Conservation (phyloP, 345 rosid genomes). For the Rhodomyrtus tomentosa region DNA sequence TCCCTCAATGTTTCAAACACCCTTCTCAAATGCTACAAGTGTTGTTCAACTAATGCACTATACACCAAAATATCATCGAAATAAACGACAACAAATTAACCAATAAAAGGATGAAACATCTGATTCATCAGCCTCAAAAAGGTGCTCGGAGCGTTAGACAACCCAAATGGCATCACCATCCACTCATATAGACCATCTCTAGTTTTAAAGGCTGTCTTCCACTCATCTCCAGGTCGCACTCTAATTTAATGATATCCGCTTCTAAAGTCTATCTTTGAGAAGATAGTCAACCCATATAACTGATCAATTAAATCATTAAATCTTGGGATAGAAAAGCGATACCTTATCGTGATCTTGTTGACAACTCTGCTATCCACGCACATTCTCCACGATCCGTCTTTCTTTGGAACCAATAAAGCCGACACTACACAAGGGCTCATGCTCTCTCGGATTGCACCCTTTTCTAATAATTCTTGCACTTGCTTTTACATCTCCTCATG, state of each 20-base stretch:
- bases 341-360: neutral
- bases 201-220: neutral
- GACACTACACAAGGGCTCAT: neutral
- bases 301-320: neutral
- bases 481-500: neutral
- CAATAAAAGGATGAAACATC: neutral
- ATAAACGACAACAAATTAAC: neutral
- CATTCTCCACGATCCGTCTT: neutral
- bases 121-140: neutral
- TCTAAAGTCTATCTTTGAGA: neutral
- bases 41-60: neutral
- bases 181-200: neutral
- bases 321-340: neutral
- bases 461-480: neutral
- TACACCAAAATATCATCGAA: slow-evolving; percentile 1
- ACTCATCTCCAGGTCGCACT: neutral
- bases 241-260: slow-evolving; percentile 1
- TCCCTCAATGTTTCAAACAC: neutral
- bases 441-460: neutral
- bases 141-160: neutral
- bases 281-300: neutral
- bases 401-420: neutral
- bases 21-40: neutral
- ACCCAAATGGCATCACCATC: neutral
- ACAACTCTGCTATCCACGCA: neutral